Conservation (phyloP, 306 rosid genomes). For the Lagenaria siceraria region DNA sequence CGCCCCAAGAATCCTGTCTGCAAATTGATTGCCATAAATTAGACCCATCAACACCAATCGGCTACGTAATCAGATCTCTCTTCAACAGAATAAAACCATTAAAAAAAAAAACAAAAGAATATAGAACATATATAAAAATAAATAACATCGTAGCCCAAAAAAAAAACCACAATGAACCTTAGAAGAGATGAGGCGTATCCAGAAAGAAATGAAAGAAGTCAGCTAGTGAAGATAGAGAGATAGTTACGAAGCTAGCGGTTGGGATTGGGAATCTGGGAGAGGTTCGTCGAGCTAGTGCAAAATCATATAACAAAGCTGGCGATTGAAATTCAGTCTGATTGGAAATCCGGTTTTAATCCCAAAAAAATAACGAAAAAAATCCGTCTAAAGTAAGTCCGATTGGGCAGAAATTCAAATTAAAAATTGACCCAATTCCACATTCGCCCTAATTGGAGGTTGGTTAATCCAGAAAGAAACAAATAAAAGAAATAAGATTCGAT, state of each 20-base stretch:
- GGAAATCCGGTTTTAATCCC: not conserved
- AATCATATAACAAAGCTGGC: not conserved
- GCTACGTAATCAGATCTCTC: not conserved
- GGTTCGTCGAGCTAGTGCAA: not conserved
- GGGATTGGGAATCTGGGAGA: not conserved
- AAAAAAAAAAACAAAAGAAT: not conserved
- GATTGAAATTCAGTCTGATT: not conserved
- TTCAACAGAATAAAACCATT: not conserved
- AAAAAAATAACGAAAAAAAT: not conserved
- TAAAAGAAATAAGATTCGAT: not conserved
- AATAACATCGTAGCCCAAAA: not conserved
- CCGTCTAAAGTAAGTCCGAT: not conserved
- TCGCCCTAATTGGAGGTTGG: not conserved
- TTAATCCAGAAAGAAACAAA: not conserved
- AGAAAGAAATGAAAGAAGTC: not conserved
- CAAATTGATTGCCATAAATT: not conserved
- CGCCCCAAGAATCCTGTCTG: slow-evolving; percentile 11
- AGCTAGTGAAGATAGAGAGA: not conserved
- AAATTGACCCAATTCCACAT: not conserved
- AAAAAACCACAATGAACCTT: not conserved
- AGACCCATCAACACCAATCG: not conserved
- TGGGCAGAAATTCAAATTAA: not conserved
- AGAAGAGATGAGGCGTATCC: not conserved
- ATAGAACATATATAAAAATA: not conserved
- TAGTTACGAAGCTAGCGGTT: not conserved